phyloP scores from a whole-genome alignment of 805 yeast genomes.

The Starmerella davenportii region DNA sequence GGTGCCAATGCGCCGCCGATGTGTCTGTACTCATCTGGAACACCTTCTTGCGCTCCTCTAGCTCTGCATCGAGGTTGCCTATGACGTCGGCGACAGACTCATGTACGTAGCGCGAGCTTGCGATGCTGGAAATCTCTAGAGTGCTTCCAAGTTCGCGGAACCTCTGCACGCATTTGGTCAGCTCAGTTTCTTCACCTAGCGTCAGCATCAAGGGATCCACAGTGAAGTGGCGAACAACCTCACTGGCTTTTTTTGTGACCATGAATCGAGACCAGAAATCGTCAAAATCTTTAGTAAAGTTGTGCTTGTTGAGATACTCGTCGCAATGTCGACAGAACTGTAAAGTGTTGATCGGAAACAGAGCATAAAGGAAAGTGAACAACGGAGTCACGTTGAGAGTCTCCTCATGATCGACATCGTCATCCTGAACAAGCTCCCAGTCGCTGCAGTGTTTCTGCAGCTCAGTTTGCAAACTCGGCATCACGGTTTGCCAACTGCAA shows the following conservation, averaged over 20 bases:
- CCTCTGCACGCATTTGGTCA: conserved; percentile 18
- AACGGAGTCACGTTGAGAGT: conserved; percentile 23
- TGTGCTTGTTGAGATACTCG: conserved; percentile 20
- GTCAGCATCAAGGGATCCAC: conserved; percentile 34
- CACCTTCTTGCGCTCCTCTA: conserved; percentile 1
- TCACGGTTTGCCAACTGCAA: conserved; percentile 24
- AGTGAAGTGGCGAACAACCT: conserved; percentile 23
- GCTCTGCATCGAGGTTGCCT: not conserved
- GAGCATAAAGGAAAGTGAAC: conserved; percentile 37
- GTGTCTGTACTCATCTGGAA: conserved; percentile 3
- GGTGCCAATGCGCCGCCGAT: conserved; percentile 18
- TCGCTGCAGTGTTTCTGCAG: not conserved
- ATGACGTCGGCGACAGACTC: not conserved
- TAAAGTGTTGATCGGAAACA: conserved; percentile 35
- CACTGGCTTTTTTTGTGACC: conserved; percentile 20
- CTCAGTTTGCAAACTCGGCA: not conserved
- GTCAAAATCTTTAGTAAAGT: conserved; percentile 11
- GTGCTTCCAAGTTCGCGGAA: conserved; percentile 23
- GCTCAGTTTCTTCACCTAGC: conserved; percentile 24
- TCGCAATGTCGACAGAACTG: conserved; percentile 29
- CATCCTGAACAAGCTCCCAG: conserved; percentile 2
- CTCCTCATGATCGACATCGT: not conserved
- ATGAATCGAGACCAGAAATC: conserved; percentile 24
- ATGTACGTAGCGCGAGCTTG: conserved; percentile 14
- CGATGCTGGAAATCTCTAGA: conserved; percentile 24